Percentiles rank a stretch among this genome's conserved stretches.
phyloP scores from a whole-genome alignment of 805 yeast genomes.

The Pichia nanzhaoensis region DNA sequence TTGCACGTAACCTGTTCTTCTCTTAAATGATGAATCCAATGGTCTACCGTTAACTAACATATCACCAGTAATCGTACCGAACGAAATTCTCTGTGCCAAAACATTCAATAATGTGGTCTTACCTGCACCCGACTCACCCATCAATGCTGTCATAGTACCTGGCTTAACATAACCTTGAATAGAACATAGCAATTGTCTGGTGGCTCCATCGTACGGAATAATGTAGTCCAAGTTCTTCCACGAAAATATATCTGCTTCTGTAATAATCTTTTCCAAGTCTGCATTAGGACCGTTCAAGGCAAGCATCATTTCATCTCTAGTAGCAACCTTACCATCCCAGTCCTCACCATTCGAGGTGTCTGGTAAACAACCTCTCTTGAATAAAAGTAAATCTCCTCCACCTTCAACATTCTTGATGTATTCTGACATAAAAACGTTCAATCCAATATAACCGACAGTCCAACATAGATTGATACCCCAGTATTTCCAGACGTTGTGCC shows the following conservation, averaged over 20 bases:
- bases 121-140: slow-evolving; percentile 66
- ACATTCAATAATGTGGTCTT: slow-evolving; percentile 53
- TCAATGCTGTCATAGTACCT: slow-evolving; percentile 52
- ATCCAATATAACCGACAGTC: slow-evolving; percentile 33
- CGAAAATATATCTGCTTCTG: slow-evolving; percentile 43
- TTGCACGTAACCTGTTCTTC: slow-evolving; percentile 52
- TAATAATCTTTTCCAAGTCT: slow-evolving; percentile 23
- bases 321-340: slow-evolving; percentile 35
- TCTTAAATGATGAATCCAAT: slow-evolving; percentile 41
- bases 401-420: slow-evolving; percentile 23
- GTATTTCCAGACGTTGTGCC: slow-evolving; percentile 71
- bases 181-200: slow-evolving; percentile 37
- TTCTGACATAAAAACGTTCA: slow-evolving; percentile 28
- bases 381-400: slow-evolving; percentile 29
- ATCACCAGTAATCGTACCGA: slow-evolving; percentile 53
- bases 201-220: slow-evolving; percentile 41
- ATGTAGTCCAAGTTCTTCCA: slow-evolving; percentile 60
- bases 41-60: slow-evolving; percentile 49
- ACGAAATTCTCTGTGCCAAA: slow-evolving; percentile 43
- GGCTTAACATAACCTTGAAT: slow-evolving; percentile 43
- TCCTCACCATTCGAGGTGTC: slow-evolving; percentile 27
- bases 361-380: slow-evolving; percentile 24
- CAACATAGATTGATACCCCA: slow-evolving; percentile 47
- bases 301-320: slow-evolving; percentile 21
- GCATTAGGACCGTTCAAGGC: slow-evolving; percentile 25